These are phyloP conservation scores for Russula griseocarnosa DNA, from an alignment of 768 basidiomycete species.

Conservation along the genomic window DNA sequence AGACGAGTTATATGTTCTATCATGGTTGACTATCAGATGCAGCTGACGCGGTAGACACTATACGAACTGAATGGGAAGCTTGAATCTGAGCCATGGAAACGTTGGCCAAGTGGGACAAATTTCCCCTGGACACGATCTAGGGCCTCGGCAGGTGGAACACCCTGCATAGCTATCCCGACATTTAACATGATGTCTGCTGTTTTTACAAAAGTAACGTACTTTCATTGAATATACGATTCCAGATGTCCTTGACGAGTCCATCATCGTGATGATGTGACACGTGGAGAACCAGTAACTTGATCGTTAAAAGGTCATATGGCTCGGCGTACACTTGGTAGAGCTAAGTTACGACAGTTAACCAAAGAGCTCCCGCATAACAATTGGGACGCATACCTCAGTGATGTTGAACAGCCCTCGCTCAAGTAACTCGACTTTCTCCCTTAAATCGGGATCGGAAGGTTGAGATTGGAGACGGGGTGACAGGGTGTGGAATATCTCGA, in stretches of 20 bases:
- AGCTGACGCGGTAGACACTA: slow-evolving; percentile 2
- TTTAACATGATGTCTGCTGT: slow-evolving; percentile 4
- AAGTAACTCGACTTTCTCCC: slow-evolving; percentile 57
- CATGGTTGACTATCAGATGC: slow-evolving; percentile 7
- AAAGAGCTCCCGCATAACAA: slow-evolving; percentile 1
- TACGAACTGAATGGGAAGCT: slow-evolving; percentile 82
- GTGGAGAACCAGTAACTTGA: slow-evolving; percentile 87
- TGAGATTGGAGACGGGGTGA: slow-evolving; percentile 55
- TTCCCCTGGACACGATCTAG: slow-evolving; percentile 62
- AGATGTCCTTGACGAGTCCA: slow-evolving; percentile 73
- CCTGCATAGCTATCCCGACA: slow-evolving; percentile 47
- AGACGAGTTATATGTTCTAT: slow-evolving; percentile 72
- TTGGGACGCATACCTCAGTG: slow-evolving; percentile 62
- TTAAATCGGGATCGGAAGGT: slow-evolving; percentile 46
- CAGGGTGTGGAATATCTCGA: slow-evolving; percentile 78
- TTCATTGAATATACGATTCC: slow-evolving; percentile 82
- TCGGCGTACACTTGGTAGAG: slow-evolving; percentile 86
- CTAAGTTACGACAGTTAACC: slow-evolving; percentile 40
- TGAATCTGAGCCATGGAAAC: slow-evolving; percentile 87
- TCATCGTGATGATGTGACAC: slow-evolving; percentile 92
- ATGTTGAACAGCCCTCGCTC: slow-evolving; percentile 67
- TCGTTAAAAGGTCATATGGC: slow-evolving; percentile 75
- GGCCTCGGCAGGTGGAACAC: slow-evolving; percentile 49
- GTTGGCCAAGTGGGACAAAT: slow-evolving; percentile 69
- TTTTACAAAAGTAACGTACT: slow-evolving; percentile 43